Conservation (phyloP, 148 eudicot species). For the Rhododendron griersonianum region DNA sequence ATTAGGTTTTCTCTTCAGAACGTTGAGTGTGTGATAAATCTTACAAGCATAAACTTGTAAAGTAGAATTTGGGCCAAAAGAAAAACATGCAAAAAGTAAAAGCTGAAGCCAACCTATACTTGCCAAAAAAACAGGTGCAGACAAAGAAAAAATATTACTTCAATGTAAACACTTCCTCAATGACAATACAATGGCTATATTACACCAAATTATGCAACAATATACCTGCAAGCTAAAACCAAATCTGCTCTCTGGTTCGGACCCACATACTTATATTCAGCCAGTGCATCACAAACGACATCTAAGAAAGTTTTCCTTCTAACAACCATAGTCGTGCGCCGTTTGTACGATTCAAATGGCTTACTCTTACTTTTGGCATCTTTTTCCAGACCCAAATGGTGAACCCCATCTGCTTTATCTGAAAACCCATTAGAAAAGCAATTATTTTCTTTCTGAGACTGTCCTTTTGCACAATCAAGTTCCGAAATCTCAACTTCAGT, state of each 20-base stretch:
- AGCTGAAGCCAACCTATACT: neutral
- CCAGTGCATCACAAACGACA: conserved; percentile 77
- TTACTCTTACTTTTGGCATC: conserved; percentile 39
- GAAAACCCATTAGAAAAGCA: conserved; percentile 13
- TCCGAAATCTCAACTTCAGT: conserved; percentile 21
- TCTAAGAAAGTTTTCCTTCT: conserved; percentile 65
- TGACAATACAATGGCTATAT: neutral
- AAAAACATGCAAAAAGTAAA: neutral
- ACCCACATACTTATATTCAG: conserved; percentile 90
- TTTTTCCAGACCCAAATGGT: conserved; percentile 25
- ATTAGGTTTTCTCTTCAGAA: neutral
- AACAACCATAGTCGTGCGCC: conserved; percentile 71
- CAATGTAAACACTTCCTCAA: neutral
- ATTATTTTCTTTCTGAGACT: conserved; percentile 23
- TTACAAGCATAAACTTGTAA: neutral
- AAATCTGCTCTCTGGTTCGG: conserved; percentile 91
- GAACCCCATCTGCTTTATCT: conserved; percentile 26
- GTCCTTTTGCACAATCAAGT: conserved; percentile 22
- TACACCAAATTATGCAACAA: neutral
- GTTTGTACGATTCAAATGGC: conserved; percentile 77
- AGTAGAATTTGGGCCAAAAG: neutral
- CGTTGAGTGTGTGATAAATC: neutral
- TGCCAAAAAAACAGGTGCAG: neutral
- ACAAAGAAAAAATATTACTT: neutral
- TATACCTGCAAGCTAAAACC: conserved; percentile 91